Evolutionary conservation across 2,329 filamentous ascomycete species (phyloP).

Genomic region (Epichloe aotearoae): DNA sequence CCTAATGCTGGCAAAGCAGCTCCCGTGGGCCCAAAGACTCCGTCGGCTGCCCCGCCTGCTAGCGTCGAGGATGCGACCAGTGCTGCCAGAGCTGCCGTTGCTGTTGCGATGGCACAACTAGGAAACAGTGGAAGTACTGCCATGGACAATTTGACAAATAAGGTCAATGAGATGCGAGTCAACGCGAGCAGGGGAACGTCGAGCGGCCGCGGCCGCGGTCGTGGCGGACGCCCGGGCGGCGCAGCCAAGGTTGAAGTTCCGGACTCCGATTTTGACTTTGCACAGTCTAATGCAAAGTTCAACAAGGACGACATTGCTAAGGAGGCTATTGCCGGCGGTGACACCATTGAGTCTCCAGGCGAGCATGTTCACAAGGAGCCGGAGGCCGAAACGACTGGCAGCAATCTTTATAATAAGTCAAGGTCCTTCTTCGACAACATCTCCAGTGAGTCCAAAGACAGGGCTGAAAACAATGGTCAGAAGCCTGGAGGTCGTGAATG

Average conservation of each 20-base stretch:
- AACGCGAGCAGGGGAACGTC: conserved; percentile 40
- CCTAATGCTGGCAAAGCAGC: conserved; percentile 15
- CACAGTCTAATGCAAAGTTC: conserved; percentile 36
- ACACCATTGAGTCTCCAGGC: conserved; percentile 39
- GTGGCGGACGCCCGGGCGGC: conserved; percentile 28
- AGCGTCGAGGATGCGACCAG: conserved; percentile 55
- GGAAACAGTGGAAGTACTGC: conserved; percentile 30
- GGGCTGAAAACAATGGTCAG: conserved; percentile 56
- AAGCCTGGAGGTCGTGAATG: conserved; percentile 74
- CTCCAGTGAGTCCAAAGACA: conserved; percentile 82
- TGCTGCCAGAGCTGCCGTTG: conserved; percentile 64
- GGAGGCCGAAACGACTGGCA: conserved; percentile 25
- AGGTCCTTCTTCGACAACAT: conserved; percentile 97
- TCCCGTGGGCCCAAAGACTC: conserved; percentile 23
- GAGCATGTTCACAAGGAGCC: conserved; percentile 23
- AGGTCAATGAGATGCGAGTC: conserved; percentile 64
- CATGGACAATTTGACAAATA: conserved; percentile 60
- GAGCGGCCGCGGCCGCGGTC: conserved; percentile 35
- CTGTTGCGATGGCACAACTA: conserved; percentile 66
- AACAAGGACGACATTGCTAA: conserved; percentile 53
- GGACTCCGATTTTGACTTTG: conserved; percentile 85
- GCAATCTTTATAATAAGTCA: conserved; percentile 66
- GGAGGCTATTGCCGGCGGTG: conserved; percentile 73
- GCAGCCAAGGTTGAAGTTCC: conserved; percentile 73
- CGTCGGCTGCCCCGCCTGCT: conserved; percentile 21